Evolutionary conservation across 2,329 filamentous ascomycete species (phyloP), one percentile per base, ranked within the genome.

Genomic region (Arachnopeziza araneosa): DNA sequence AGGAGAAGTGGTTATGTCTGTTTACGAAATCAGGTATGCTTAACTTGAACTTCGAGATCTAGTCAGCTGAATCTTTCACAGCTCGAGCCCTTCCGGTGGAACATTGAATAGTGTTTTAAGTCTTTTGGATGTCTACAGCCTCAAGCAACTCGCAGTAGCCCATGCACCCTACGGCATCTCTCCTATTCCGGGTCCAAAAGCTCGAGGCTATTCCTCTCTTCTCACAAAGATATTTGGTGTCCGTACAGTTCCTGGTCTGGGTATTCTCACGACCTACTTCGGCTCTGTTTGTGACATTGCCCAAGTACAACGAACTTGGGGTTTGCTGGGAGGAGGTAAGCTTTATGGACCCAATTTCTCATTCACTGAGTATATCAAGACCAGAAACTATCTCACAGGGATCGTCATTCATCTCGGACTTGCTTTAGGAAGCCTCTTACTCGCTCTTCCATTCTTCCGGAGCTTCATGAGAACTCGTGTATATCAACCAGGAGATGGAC

Each of bases 101-200:
- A 87, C 89, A 1, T 74, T 93, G 4, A 79, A 83, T 36, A 92
- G 91, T 0, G 76, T 86, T 3, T 73, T 97, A 17, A 80, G 71
- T 53, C 65, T 85, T 23, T 77, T 85, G 59, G 84, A 87, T 24
- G 72, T 73, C 52, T 85, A 80, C 68, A 74, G 75, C 23, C 55
- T 82, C 21, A 73, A 76, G 54, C 75, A 86, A 56, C 64, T 87
- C 6, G 69, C 68, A 17, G 74, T 73, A 2, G 74, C 80, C 1
- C 70, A 75, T 57, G 70, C 72, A 24, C 84, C 85, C 17, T 87
- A 80, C 68, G 79, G 80, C 1, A 72, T 83, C 10, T 88, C 84
- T 0, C 85, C 86, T 0, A 69, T 85, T 14, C 76, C 79, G 1
- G 67, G 68, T 5, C 70, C 71, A 8, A 70, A 66, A 61, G 62